Evolutionary conservation across 257 asterid genomes (phyloP), one percentile per base, ranked within the genome.

Genomic region (Echites panduratus): DNA sequence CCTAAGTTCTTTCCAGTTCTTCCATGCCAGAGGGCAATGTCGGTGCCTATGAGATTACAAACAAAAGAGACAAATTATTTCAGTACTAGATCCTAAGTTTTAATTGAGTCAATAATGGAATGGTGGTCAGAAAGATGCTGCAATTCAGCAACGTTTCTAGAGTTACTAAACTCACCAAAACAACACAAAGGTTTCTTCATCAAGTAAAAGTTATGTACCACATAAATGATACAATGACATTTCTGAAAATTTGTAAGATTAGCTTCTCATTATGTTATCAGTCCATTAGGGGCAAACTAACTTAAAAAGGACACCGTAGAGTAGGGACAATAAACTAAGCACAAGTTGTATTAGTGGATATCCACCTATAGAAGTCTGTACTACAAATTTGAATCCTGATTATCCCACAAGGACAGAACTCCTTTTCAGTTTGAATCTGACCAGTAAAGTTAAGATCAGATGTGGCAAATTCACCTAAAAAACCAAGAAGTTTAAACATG

Each of bases 1-100:
- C 98, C 99, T 85, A 95, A 80, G 66, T 70, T 29, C 84, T 95
- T 95, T 65, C 99, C 99, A 73, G 89, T 83, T 82, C 79, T 95
- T 69, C 96, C 99, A 73, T 95, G 96, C 93, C 96, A 92, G 78
- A 95, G 87, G 73, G 80, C 80, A 41, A 95, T 85, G 79, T 92
- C 99, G 76, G 99, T 95, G 78, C 98, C 98, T 95, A 85, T 69
- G 59, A 79, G 81, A 72, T 48, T 41, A 77, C 52, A 78, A 43
- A 27, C 44, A 9, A 53, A 75, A 66, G n/a, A 27, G 68, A 68
- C 22, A 63, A 44, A 48, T 53, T 49, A 76, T 27, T 49, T 45
- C 68, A 20, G 14, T 13, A 52, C 63, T 10, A 38, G 27, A 29
- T 61, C 20, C 67, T 32, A 5, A 12, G 14, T 41, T 52, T 43